Evolutionary conservation across 2,329 filamentous ascomycete species (phyloP), one percentile per base, ranked within the genome.

Genomic region (Chaetomiaceae sp.): DNA sequence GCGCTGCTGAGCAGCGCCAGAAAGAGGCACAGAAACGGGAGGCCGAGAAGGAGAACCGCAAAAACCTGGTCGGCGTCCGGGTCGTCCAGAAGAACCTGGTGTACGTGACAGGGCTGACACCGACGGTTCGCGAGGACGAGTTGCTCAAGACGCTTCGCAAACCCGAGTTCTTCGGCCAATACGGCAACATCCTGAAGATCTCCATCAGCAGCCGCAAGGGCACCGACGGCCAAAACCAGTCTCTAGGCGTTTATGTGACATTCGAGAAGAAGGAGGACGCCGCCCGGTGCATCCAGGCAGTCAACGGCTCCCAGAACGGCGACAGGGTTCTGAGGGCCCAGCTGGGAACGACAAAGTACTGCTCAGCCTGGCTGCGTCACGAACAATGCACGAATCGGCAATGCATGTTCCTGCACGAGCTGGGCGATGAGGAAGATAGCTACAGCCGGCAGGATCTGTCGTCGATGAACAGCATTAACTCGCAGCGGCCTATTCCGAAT

Each of bases 81-180:
- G 93, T 99, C 39, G 89, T 97, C 35, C 93, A 99, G 71, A 97
- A 97, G 75, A 99, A 99, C 66, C 81, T 99, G 40, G 93, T 99
- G 58, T 99, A 99, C 69, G 92, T 99, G 57, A 96, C 95, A 31
- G 93, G 93, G 44, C 77, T 99, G 21, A 95, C 88, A 56, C 93
- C 93, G 12, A 91, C 86, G 30, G 89, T 95, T 55, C 86, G 89
- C 57, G 93, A 99, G 70, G 91, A 97, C 66, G 89, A 92, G 61
- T 76, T 99, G 3, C 78, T 97, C 41, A 89, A 92, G 68, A 96
- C 91, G 0, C 74, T 99, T 41, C 85, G 95, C 50, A 91, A 91
- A 55, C 83, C 84, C 43, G 87, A 96, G 63, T 99, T 96, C 66
- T 99, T 99, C 63, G 93, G 93, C 5, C 93, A 99, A 68, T 99